Percentiles rank a stretch among this genome's conserved stretches.
Conservation (phyloP, 1,284 basidiomycete genomes). For the Ustilago tritici region DNA sequence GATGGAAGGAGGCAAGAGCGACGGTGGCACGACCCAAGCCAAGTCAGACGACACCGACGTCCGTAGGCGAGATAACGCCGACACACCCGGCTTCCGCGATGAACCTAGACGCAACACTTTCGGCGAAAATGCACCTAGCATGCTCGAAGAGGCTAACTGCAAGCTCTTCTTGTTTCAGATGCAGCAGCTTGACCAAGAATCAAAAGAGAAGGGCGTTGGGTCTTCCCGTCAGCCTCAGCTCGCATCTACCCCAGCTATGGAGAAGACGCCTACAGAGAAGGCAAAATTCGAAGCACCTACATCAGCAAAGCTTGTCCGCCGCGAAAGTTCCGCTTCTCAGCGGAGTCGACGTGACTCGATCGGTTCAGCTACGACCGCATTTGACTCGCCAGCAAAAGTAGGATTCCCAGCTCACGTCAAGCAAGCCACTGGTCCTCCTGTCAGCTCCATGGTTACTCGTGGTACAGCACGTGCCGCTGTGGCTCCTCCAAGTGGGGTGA, state of each 20-base stretch:
- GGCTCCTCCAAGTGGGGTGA: slow-evolving; percentile 55
- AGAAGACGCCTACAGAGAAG: background rate
- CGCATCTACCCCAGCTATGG: background rate
- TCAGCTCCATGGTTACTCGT: slow-evolving; percentile 10
- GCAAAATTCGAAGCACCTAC: background rate
- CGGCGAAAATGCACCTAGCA: slow-evolving; percentile 29
- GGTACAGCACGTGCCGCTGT: slow-evolving; percentile 29
- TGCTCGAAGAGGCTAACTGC: slow-evolving; percentile 44
- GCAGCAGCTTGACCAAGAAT: slow-evolving; percentile 34
- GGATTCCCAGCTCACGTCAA: slow-evolving; percentile 20
- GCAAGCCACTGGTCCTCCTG: slow-evolving; percentile 6
- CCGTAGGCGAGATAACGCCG: slow-evolving; percentile 15
- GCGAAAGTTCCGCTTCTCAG: slow-evolving; percentile 33
- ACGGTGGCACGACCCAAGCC: slow-evolving; percentile 22
- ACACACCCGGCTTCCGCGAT: slow-evolving; percentile 13
- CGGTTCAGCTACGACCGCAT: slow-evolving; percentile 51
- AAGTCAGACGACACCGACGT: slow-evolving; percentile 44
- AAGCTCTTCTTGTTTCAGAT: slow-evolving; percentile 40
- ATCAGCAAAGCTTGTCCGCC: slow-evolving; percentile 10
- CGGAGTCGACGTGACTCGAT: slow-evolving; percentile 47
- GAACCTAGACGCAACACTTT: slow-evolving; percentile 40
- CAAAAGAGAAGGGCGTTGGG: slow-evolving; percentile 19
- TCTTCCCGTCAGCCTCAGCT: slow-evolving; percentile 22
- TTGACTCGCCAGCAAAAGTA: slow-evolving; percentile 46
- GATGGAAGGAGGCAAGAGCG: slow-evolving; percentile 16